Evolutionary conservation across 2,329 filamentous ascomycete genomes (phyloP), one percentile per base, ranked within the genome.

Genomic region (Arthrobotrys megalospora): DNA sequence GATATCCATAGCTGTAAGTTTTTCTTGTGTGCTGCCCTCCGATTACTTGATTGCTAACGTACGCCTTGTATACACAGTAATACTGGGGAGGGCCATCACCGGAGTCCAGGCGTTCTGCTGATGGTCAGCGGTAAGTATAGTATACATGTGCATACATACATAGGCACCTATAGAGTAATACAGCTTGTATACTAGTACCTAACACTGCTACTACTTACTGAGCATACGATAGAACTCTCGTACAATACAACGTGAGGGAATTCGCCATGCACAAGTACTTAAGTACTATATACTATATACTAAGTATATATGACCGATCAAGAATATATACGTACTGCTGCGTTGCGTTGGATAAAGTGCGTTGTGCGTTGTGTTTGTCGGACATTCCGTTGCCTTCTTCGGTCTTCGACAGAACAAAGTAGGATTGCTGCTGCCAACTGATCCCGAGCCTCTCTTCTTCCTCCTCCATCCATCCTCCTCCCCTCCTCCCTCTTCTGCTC

Each of bases 1-100:
- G 96, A 98, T 85, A 98, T 98, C 83, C 96, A 98, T 85, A 90
- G 93, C 19, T 53, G 75, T 95, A 86, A 88, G 92, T 89, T 14
- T 1, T 8, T 48, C 14, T 32, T 38, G 6, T 41, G 60, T 80
- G 12, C 62, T 76, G 38, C 19, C 32, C 45, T n/a, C 8, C 41
- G 32, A 16, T 5, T 45, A 11, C 11, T 7, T n/a, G 12, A n/a
- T n/a, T 14, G 32, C 64, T 69, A 45, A 69, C 45, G 16, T 12
- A 34, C 6, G n/a, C 7, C 38, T 34, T 62, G 10, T n/a, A 21
- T 14, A 11, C 36, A 7, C 11, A 78, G 75, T 92, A 82, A 92
- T 92, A 82, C 83, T 92, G 63, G 90, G 91, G 69, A 86, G 90
- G 79, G 90, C 90, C 12, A 91, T 92, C 76, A 91, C 90, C 41